Base-by-base conservation (phyloP, 495 filamentous ascomycete genomes). In the Aspergillus cavernicola region DNA sequence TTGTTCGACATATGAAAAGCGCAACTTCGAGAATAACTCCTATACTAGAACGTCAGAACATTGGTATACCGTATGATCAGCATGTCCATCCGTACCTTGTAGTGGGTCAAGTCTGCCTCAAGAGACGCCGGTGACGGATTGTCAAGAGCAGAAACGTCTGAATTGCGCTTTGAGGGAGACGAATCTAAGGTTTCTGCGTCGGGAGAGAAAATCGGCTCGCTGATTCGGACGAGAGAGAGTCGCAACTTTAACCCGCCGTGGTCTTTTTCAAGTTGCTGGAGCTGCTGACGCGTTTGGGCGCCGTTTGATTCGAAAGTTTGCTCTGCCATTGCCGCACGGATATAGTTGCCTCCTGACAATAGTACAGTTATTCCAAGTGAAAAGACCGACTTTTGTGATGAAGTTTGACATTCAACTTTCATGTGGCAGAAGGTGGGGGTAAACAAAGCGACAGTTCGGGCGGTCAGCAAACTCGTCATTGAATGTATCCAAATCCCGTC, bases 11-110 rank as follows among this genome's bases (percentile, higher is more conserved):
- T 81, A 97, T 59, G 89, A 95, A 75, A 97, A 97, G 64, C 91
- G 89, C 23, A 98, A 81, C 71, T 97, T 97, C 36, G 89, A 86
- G 70, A 97, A 97, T 24, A 97, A 82, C 72, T 97, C 93, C 78
- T 85, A 54, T 42, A 52, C 9, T 24, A 33, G 6, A 33, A 15
- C 15, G 16, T 23, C 22, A 19, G 29, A 41, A n/a, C 15, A 41
- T 20, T 19, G 33, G 37, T 15, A 12, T 11, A 28, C 15, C 19
- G 20, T 12, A n/a, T 39, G 10, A 43, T 35, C n/a, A n/a, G 36
- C 32, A 41, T 33, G 15, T 35, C 39, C 11, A 6, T 23, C 18
- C 61, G 23, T 59, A 84, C 84, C 60, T 87, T 87, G 70, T 96
- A 96, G 67, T 96, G 91, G 45, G 80, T 75, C n/a, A 96, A 74